Conservation (phyloP, 139 green algal species). For the Chlamydomonas sphaeroides region DNA sequence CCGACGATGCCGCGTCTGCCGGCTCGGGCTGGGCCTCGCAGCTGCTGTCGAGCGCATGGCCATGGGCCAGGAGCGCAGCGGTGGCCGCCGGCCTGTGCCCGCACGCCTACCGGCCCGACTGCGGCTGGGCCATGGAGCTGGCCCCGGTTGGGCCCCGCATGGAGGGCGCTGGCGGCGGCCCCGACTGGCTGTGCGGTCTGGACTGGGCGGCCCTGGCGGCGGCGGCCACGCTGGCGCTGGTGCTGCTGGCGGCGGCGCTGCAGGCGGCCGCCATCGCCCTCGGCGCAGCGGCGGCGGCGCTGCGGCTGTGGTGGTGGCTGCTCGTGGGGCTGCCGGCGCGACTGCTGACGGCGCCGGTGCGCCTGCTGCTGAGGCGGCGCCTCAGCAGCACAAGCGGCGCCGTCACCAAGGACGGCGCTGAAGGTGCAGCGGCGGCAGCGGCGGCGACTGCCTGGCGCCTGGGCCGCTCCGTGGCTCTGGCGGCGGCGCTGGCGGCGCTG, state of each 20-base stretch:
- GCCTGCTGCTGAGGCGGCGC: not conserved
- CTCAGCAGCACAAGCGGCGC: not conserved
- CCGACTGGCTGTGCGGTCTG: not conserved
- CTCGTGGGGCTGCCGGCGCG: not conserved
- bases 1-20: no score
- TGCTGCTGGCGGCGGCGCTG: not conserved
- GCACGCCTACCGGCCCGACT: not conserved
- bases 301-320: not conserved
- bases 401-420: no score
- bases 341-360: not conserved
- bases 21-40: no score
- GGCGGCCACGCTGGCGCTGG: not conserved
- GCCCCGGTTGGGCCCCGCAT: no score
- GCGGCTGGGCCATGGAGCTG: slow-evolving; percentile 6
- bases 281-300: not conserved
- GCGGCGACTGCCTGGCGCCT: no score
- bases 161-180: not conserved
- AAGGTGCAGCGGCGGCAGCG: no score
- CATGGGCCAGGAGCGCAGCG: no score
- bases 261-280: not conserved
- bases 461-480: not conserved
- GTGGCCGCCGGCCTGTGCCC: not conserved
- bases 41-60: no score
- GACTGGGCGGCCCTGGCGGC: slow-evolving; percentile 14
- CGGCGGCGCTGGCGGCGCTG: no score